These are phyloP conservation scores for Dimargaris verticillata DNA, from an alignment of 192 early-diverging fungal genomes.

Conservation along the genomic window DNA sequence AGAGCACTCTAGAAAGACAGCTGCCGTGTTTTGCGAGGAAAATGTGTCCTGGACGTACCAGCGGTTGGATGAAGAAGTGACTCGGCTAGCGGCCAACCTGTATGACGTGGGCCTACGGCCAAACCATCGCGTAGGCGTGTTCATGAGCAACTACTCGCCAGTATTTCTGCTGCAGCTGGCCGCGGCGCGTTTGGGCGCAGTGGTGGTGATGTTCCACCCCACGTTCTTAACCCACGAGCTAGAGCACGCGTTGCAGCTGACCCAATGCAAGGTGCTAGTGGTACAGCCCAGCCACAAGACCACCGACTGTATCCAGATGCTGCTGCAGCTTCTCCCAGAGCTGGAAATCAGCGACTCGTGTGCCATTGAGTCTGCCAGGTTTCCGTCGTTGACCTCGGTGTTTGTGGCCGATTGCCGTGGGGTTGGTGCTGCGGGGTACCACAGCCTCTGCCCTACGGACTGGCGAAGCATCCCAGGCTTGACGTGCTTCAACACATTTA, in stretches of 20 bases:
- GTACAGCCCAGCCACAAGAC: slow-evolving; percentile 18
- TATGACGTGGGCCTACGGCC: slow-evolving; percentile 23
- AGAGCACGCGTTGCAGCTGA: slow-evolving; percentile 24
- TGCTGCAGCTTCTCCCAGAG: slow-evolving; percentile 22
- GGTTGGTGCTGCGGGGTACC: too few relatives aligned
- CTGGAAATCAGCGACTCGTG: slow-evolving; percentile 13
- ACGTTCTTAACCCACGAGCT: slow-evolving; percentile 25
- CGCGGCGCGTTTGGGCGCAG: slow-evolving; percentile 27
- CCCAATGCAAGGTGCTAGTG: slow-evolving; percentile 23
- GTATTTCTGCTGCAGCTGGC: slow-evolving; percentile 31
- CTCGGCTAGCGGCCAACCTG: slow-evolving; percentile 20
- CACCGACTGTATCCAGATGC: slow-evolving; percentile 28
- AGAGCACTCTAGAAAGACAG: too few relatives aligned
- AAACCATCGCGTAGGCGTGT: slow-evolving; percentile 31
- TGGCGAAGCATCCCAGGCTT: slow-evolving; percentile 4
- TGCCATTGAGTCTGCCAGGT: not conserved
- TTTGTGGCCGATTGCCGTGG: slow-evolving; percentile 11
- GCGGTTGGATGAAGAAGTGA: slow-evolving; percentile 24
- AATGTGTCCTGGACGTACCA: slow-evolving; percentile 23
- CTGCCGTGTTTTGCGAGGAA: slow-evolving; percentile 26
- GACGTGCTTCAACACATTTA: not conserved
- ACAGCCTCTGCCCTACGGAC: not conserved
- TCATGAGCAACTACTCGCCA: slow-evolving; percentile 29
- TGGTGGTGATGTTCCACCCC: slow-evolving; percentile 32
- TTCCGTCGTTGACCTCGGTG: slow-evolving; percentile 2